These are phyloP conservation scores for Hemisphaericaspora xylanilytica DNA, from an alignment of 1,139 yeast genomes.

Conservation along the genomic window DNA sequence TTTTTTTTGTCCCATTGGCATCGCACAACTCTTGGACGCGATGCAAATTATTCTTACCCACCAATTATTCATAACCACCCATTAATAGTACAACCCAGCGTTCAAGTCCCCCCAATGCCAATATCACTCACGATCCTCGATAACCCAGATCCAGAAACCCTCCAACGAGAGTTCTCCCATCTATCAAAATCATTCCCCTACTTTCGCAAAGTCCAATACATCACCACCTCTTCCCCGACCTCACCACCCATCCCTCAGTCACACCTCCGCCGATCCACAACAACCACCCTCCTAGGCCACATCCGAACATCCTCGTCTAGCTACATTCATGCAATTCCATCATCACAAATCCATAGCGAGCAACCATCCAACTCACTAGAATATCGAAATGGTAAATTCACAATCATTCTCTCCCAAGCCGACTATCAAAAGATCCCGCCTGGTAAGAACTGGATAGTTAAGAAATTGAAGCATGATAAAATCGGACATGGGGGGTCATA, in stretches of 20 bases:
- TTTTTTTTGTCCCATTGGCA: too few species aligned
- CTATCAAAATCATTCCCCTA: neutral
- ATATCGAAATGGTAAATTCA: constrained; percentile 1
- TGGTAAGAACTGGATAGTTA: constrained; percentile 3
- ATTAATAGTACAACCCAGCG: too few species aligned
- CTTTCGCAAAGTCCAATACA: constrained; percentile 1
- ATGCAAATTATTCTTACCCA: too few species aligned
- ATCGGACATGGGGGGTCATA: constrained; percentile 10
- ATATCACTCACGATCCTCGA: neutral
- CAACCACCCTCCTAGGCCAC: constrained; percentile 5
- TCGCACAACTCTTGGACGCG: too few species aligned
- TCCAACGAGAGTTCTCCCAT: neutral
- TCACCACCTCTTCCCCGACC: neutral
- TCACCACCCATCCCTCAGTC: neutral
- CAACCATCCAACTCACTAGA: constrained; percentile 3
- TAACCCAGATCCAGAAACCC: neutral
- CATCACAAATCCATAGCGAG: constrained; percentile 2
- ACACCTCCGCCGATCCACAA: neutral
- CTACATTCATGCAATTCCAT: constrained; percentile 8
- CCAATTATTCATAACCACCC: too few species aligned
- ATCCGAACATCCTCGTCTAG: neutral
- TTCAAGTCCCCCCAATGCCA: too few species aligned
- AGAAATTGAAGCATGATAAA: constrained; percentile 7
- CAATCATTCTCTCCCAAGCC: constrained; percentile 5
- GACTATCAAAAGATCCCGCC: constrained; percentile 10